Base-by-base conservation (phyloP, 306 rosid genomes). In the Cicer arietinum region DNA sequence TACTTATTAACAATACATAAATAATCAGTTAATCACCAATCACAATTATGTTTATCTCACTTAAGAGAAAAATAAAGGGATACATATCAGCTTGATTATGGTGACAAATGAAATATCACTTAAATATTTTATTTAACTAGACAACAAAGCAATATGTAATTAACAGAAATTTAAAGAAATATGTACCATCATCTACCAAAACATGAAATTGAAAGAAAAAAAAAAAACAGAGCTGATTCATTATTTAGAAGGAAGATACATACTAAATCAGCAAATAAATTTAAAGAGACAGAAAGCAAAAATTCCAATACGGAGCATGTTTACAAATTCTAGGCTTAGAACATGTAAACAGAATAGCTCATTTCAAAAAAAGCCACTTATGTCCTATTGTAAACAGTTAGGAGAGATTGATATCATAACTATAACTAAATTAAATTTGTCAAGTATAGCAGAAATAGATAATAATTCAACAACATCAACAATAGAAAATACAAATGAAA, bases 401-500 rank as follows among this genome's bases (percentile, higher is more conserved):
- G 61, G 43, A 45, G 17, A 66, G 42, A 10, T 64, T 39, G 10
- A 45, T 71, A 67, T 59, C 78, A 64, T 65, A 43, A 14, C 56
- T 57, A 3, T 5, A 52, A n/a, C 20, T 63, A 70, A 45, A 70
- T 22, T 50, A 13, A 80, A 65, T 51, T 45, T 16, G 20, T 5
- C n/a, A 50, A 42, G 52, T 76, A 59, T 50, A 40, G 1, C 16
- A 50, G 35, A 54, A 20, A 56, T 8, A 22, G 48, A 25, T 25
- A 25, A 69, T 30, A 80, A 60, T 54, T 53, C 45, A 20, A 57
- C 74, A 22, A 35, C 18, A 8, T 52, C 20, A 64, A 44, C 41
- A 13, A 60, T 46, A 52, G 8, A 44, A 43, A 65, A 64, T 44
- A 74, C 60, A 57, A 47, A 73, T 56, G 62, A 52, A 74, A 35